These are phyloP conservation scores for Tetrahymena thermophila DNA, from an alignment of 73 alveolate species.

Conservation along the genomic window DNA sequence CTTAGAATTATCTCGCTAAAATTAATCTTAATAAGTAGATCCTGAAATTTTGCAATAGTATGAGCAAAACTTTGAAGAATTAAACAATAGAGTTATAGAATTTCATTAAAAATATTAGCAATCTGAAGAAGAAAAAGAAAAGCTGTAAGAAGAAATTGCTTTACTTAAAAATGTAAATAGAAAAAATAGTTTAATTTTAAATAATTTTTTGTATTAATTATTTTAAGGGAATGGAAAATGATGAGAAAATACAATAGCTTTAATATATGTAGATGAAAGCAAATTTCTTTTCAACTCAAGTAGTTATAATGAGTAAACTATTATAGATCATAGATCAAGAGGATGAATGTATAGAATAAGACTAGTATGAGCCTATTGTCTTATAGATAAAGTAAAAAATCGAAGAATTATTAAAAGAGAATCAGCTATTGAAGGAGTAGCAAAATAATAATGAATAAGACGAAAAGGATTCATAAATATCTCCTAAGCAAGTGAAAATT, in stretches of 20 bases:
- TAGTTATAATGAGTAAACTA: background rate
- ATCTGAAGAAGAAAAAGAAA: background rate
- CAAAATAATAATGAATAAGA: background rate
- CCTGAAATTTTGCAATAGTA: background rate
- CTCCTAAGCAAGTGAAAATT: background rate
- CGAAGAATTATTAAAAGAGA: background rate
- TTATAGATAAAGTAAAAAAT: background rate
- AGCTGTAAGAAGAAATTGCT: background rate
- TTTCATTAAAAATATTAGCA: background rate
- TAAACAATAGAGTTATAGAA: background rate
- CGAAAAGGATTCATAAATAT: background rate
- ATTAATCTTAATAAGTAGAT: background rate
- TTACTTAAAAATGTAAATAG: background rate
- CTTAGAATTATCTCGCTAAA: background rate
- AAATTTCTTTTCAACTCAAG: background rate
- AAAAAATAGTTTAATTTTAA: too few species aligned
- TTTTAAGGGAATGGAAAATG: background rate
- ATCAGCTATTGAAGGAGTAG: background rate
- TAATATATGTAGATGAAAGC: background rate
- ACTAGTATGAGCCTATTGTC: background rate
- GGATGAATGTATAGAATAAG: background rate
- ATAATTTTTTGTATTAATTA: background rate
- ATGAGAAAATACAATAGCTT: background rate
- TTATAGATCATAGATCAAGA: background rate
- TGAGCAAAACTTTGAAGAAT: background rate